phyloP scores from a whole-genome alignment of 371 early-diverging fungal species.

The Enterocytospora artemiae region DNA sequence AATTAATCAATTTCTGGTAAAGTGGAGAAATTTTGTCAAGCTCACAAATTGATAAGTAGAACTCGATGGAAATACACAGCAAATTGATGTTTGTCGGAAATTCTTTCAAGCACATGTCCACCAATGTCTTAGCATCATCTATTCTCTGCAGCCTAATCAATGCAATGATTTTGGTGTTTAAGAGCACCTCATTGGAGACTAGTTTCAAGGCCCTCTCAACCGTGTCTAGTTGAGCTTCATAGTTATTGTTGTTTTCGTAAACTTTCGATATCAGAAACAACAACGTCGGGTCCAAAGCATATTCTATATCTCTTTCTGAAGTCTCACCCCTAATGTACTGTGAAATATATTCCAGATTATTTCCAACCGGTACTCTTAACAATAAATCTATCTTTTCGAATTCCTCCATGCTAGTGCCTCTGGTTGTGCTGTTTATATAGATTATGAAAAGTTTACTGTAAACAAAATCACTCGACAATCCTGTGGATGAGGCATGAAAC shows the following conservation, averaged over 20 bases:
- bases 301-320: neutral
- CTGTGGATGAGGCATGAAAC: neutral
- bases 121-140: neutral
- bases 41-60: too few relatives aligned
- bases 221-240: neutral
- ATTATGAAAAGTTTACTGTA: too few relatives aligned
- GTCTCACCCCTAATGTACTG: neutral
- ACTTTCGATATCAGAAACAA: constrained; percentile 3
- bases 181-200: neutral
- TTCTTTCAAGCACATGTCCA: neutral
- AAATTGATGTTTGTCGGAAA: neutral
- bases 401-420: too few relatives aligned
- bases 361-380: neutral
- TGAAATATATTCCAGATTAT: neutral
- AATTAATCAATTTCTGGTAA: too few relatives aligned
- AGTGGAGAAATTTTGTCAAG: too few relatives aligned
- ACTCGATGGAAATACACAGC: constrained; percentile 10
- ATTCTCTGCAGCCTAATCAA: neutral
- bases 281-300: constrained; percentile 9
- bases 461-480: neutral
- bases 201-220: neutral
- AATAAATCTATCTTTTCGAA: too few relatives aligned
- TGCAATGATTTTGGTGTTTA: neutral
- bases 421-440: too few relatives aligned
- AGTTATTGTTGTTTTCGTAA: neutral